phyloP scores from a whole-genome alignment of 768 basidiomycete species.

The Phanerochaete sordida region DNA sequence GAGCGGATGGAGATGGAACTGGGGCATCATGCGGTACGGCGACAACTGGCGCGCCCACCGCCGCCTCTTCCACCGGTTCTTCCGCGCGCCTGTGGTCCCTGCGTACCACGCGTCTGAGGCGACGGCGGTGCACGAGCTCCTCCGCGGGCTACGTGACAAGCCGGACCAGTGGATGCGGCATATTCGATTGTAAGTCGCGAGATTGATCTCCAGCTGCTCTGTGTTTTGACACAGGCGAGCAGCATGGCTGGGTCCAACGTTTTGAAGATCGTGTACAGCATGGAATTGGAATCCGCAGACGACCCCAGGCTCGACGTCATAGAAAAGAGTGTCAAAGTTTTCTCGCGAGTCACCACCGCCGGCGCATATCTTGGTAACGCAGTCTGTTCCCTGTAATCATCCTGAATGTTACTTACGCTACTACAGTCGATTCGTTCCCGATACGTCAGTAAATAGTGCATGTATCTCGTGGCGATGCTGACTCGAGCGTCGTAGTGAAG shows the following conservation, averaged over 20 bases:
- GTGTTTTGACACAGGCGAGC: too few relatives aligned
- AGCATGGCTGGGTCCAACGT: too few relatives aligned
- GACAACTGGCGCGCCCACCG: slow-evolving; percentile 5
- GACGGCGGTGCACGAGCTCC: neutral
- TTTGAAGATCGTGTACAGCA: too few relatives aligned
- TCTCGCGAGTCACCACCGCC: neutral
- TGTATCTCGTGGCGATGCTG: neutral
- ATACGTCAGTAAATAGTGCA: neutral
- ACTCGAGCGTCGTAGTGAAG: slow-evolving; percentile 13
- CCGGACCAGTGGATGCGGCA: too few relatives aligned
- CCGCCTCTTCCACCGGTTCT: slow-evolving; percentile 9
- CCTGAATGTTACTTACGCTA: neutral
- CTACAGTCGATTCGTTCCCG: neutral
- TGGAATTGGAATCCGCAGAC: too few relatives aligned
- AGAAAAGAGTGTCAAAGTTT: neutral
- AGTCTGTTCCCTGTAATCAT: neutral
- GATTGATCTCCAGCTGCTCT: too few relatives aligned
- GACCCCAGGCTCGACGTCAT: too few relatives aligned
- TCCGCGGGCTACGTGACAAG: too few relatives aligned
- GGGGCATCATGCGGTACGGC: slow-evolving; percentile 10
- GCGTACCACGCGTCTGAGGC: neutral
- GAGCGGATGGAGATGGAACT: slow-evolving; percentile 8
- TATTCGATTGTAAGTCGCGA: neutral
- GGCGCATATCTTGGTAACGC: neutral
- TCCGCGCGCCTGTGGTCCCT: neutral